Evolutionary conservation across 2,329 filamentous ascomycete species (phyloP).

Genomic region (Amauroascus verrucosus): DNA sequence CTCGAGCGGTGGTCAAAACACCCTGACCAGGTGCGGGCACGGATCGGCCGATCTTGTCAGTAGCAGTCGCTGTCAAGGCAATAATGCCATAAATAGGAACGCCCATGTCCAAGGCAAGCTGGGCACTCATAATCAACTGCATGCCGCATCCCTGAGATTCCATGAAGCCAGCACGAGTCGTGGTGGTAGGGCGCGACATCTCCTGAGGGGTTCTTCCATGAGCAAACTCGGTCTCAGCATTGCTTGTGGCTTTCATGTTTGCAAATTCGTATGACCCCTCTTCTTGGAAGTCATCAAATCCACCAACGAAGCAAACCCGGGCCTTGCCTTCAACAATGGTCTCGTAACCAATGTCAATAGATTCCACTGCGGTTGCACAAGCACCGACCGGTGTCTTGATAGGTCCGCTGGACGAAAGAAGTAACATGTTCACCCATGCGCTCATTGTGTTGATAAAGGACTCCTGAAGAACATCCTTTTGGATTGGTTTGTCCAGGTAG

Average conservation of each 20-base stretch:
- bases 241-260: conserved; percentile 99
- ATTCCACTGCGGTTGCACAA: conserved; percentile 94
- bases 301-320: conserved; percentile 91
- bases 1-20: conserved; percentile 89
- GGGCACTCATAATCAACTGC: conserved; percentile 96
- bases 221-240: conserved; percentile 89
- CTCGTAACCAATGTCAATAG: conserved; percentile 93
- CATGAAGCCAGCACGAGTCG: conserved; percentile 97
- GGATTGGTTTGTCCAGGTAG: conserved; percentile 89
- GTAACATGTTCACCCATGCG: conserved; percentile 98
- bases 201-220: conserved; percentile 91
- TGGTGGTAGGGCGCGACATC: conserved; percentile 96
- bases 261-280: conserved; percentile 99
- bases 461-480: conserved; percentile 98
- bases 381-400: conserved; percentile 98
- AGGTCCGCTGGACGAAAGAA: conserved; percentile 90
- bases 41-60: conserved; percentile 97
- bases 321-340: conserved; percentile 98
- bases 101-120: conserved; percentile 94
- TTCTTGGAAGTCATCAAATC: conserved; percentile 98
- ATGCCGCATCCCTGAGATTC: conserved; percentile 98
- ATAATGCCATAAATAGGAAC: conserved; percentile 94
- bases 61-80: conserved; percentile 87
- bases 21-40: conserved; percentile 94
- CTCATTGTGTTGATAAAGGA: conserved; percentile 99